Evolutionary conservation across 768 basidiomycete species (phyloP).

Genomic region (Tephrocybe sp.): DNA sequence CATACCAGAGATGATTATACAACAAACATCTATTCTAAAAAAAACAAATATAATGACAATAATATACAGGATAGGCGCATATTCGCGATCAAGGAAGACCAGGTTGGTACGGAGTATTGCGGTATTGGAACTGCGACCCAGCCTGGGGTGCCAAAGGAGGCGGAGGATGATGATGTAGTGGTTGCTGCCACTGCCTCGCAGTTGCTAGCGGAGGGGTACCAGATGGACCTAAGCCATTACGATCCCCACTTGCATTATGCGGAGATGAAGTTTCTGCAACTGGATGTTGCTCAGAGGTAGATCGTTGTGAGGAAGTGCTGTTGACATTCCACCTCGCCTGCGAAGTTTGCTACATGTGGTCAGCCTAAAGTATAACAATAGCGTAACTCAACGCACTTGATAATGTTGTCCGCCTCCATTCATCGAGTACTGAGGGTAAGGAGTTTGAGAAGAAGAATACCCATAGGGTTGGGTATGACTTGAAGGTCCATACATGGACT

Average conservation of each 20-base stretch:
- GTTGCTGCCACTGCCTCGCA: slow-evolving; percentile 11
- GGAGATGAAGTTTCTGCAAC: background rate
- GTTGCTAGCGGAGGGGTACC: background rate
- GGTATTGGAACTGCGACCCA: slow-evolving; percentile 29
- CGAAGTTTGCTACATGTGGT: slow-evolving; percentile 10
- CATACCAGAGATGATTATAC: background rate
- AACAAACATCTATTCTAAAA: slow-evolving; percentile 9
- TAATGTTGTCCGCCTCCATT: slow-evolving; percentile 15
- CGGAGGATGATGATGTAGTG: slow-evolving; percentile 22
- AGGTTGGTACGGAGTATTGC: slow-evolving; percentile 30
- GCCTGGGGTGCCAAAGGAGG: slow-evolving; percentile 10
- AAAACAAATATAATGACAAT: slow-evolving; percentile 13
- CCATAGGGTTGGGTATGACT: slow-evolving; percentile 24
- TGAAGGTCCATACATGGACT: slow-evolving; percentile 18
- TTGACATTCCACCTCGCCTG: slow-evolving; percentile 20
- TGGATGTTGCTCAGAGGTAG: slow-evolving; percentile 9
- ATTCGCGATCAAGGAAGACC: slow-evolving; percentile 15
- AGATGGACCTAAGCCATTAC: background rate
- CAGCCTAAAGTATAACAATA: background rate
- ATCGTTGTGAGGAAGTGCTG: slow-evolving; percentile 19
- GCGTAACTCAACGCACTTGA: slow-evolving; percentile 11
- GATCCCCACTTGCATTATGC: slow-evolving; percentile 19
- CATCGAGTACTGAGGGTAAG: slow-evolving; percentile 15
- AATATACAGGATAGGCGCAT: slow-evolving; percentile 11
- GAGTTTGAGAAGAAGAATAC: slow-evolving; percentile 12